These are phyloP conservation scores for Cladophialophora yegresii DNA, from an alignment of 2,329 filamentous ascomycete species.

Conservation along the genomic window DNA sequence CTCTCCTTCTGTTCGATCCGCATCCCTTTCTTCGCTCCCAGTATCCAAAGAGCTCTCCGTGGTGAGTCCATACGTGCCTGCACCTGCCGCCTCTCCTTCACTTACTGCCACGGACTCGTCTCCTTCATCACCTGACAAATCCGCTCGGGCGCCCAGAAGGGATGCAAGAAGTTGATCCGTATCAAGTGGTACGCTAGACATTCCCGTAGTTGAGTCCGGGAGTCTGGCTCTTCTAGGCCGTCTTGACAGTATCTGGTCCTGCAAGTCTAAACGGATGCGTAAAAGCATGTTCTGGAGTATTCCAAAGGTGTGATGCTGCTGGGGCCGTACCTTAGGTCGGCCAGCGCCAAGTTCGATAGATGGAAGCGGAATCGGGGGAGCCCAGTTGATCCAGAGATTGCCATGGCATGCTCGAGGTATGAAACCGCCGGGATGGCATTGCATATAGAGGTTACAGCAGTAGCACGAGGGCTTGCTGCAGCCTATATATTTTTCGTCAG, in stretches of 20 bases:
- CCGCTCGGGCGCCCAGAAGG: neutral
- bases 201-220: slow-evolving; percentile 26
- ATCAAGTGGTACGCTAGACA: slow-evolving; percentile 21
- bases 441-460: slow-evolving; percentile 47
- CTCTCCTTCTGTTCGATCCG: neutral
- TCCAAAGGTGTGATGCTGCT: slow-evolving; percentile 27
- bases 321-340: slow-evolving; percentile 8
- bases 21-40: neutral
- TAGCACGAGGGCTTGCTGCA: slow-evolving; percentile 58
- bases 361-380: slow-evolving; percentile 34
- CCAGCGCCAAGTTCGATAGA: neutral
- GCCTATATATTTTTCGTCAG: slow-evolving; percentile 51
- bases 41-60: neutral
- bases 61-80: neutral
- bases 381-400: slow-evolving; percentile 41
- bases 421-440: slow-evolving; percentile 38
- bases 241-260: slow-evolving; percentile 24
- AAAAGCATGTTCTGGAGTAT: slow-evolving; percentile 23
- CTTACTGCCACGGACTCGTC: neutral
- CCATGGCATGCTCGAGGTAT: slow-evolving; percentile 37
- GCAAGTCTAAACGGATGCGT: slow-evolving; percentile 20
- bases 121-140: neutral
- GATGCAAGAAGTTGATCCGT: neutral
- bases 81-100: neutral
- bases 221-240: slow-evolving; percentile 15